A percentile compares a stretch with the other conserved stretches of the same genome.
Conservation (phyloP, 2,329 filamentous ascomycete species). For the Macrophomina phaseolina region DNA sequence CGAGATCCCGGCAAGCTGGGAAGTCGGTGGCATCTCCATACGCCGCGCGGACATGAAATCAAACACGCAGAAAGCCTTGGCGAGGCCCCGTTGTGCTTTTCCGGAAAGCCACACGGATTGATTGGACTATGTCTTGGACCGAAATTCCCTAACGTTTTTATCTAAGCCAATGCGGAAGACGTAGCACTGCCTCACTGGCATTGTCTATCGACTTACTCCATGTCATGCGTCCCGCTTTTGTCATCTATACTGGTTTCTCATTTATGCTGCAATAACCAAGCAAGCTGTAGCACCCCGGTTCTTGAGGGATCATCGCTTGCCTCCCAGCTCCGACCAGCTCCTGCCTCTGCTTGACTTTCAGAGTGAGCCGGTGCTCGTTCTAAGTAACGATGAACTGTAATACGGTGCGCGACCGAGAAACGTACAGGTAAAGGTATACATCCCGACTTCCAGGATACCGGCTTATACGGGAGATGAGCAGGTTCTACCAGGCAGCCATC, state of each 20-base stretch:
- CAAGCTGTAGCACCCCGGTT: background rate
- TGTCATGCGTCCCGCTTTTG: background rate
- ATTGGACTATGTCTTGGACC: background rate
- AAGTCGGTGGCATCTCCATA: background rate
- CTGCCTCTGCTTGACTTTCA: background rate
- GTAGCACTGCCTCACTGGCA: constrained; percentile 3
- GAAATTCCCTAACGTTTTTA: background rate
- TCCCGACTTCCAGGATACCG: background rate
- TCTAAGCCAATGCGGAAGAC: constrained; percentile 16
- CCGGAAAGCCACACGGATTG: background rate
- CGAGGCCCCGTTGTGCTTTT: background rate
- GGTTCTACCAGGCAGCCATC: constrained; percentile 26
- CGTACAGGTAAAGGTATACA: constrained; percentile 7
- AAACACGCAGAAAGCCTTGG: background rate
- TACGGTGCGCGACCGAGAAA: constrained; percentile 17
- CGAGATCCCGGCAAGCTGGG: background rate
- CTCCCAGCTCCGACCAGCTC: background rate
- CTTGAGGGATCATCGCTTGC: too few relatives aligned
- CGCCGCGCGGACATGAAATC: background rate
- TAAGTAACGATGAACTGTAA: constrained; percentile 22
- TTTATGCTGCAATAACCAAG: background rate
- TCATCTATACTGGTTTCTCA: background rate
- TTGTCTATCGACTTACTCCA: background rate
- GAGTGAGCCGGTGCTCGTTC: background rate
- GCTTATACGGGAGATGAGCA: background rate